These are phyloP conservation scores for Euphrasia arctica DNA, from an alignment of 305 asterid species.

Conservation along the genomic window DNA sequence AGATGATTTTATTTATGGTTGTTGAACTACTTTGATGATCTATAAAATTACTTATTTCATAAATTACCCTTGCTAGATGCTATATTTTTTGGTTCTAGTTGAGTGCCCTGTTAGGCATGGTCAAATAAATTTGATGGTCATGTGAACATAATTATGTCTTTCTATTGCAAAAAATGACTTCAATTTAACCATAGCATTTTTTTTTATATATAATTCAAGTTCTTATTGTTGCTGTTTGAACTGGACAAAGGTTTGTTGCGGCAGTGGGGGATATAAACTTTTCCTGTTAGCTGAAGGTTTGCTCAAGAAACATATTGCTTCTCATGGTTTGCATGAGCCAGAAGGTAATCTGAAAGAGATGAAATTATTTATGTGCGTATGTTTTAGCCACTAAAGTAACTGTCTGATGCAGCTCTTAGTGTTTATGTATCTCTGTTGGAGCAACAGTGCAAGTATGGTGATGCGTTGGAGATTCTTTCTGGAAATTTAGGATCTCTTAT, in stretches of 20 bases:
- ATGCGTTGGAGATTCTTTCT: conserved; percentile 81
- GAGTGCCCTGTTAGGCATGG: neutral
- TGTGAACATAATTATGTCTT: conserved; percentile 12
- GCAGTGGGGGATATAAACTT: conserved; percentile 78
- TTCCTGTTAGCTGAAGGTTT: conserved; percentile 88
- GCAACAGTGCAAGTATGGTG: conserved; percentile 75
- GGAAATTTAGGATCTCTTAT: conserved; percentile 94
- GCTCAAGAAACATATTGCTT: conserved; percentile 91
- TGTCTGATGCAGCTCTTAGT: conserved; percentile 78
- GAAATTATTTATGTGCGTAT: conserved; percentile 12
- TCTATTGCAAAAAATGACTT: conserved; percentile 11
- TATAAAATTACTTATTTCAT: neutral
- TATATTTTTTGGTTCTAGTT: neutral
- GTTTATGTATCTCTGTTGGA: conserved; percentile 85
- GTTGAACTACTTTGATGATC: neutral
- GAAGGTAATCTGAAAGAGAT: conserved; percentile 48
- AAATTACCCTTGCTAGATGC: neutral
- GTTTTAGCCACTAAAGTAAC: conserved; percentile 34
- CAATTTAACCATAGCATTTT: conserved; percentile 6
- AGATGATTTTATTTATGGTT: neutral
- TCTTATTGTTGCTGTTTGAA: conserved; percentile 24
- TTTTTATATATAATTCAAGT: conserved; percentile 8
- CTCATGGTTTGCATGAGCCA: conserved; percentile 93
- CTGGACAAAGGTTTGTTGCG: conserved; percentile 66
- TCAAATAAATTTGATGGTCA: conserved; percentile 11